Base-by-base conservation (phyloP, 805 yeast species). In the Priceomyces medius region DNA sequence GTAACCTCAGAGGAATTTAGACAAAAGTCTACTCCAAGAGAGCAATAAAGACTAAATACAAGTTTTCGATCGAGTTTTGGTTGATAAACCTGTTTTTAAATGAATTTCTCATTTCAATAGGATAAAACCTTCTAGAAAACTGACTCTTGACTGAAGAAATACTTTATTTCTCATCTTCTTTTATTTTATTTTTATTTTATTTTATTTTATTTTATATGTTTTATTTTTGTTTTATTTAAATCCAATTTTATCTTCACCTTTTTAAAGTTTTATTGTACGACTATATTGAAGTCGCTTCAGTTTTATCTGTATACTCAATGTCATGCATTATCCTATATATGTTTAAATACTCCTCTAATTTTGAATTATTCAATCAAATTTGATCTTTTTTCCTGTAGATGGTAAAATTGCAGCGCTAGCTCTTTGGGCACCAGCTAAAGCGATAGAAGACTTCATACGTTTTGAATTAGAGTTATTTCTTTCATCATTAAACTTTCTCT, bases 401-500 rank as follows among this genome's bases (percentile, higher is more conserved):
- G 87, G 80, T 20, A 89, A 95, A 58, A 91, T 87, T 4, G 95
- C 90, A 14, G 88, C 88, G 54, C 87, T 83, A 7, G 82, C 95
- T 68, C 98, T 81, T 66, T 79, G 95, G 3, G 98, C 97, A 12
- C 73, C 72, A 2, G 96, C 91, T 53, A 91, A 73, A 0, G 96
- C 96, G 33, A 87, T 77, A 35, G 97, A 90, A 7, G 97, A 83
- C 49, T 77, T 80, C 42, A 76, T 59, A 63, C 89, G 73, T 45
- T 73, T 72, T 46, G 72, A 71, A 7, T 71, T 50, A 31, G 58
- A 64, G 35, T 52, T 55, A n/a, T 53, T 43, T n/a, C 51, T 44
- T 5, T 26, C 29, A 13, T 37, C 39, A 14, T 34, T 42, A 35
- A 36, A 41, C 19, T 39, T 35, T 37, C 53, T 50, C 48, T 51